Base-by-base conservation (phyloP, 78 protist genomes). In the Blattamonas nauphoetae region DNA sequence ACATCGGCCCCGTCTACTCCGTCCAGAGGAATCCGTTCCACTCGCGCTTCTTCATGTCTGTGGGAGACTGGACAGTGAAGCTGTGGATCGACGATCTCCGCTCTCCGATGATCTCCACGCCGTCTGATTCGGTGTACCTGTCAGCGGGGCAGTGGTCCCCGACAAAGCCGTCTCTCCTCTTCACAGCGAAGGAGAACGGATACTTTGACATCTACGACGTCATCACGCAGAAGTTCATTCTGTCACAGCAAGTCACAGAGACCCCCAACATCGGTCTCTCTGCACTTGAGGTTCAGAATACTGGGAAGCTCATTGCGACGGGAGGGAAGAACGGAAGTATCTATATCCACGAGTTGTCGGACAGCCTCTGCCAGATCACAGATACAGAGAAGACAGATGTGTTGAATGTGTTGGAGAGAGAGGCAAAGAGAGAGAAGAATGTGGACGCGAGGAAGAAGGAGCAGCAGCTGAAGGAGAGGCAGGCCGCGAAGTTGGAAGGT, bases 31-130 rank as follows among this genome's bases (percentile, higher is more conserved):
- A 91, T 88, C 92, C 93, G 45, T 34, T 81, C 87, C 88, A 45
- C 81, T 81, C 90, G 38, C 90, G 92, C 86, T 90, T 86, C 90
- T 94, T 94, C 85, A 6, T 94, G 42, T 78, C 96, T 2, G 89
- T 90, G 43, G 96, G 96, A 32, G 96, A 94, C 88, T 94, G 96
- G 96, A 84, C 92, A 0, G 93, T 11, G 83, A 6, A 79, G 83
- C 43, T 79, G 83, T 79, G 83, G 83, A 21, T 21, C 32, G 89
- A 87, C 4, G 85, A 34, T 34, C 3, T 87, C 6, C 1, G 89
- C 21, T 1, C 55, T 35, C 89, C 89, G 64, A 38, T 88, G 80
- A 64, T 91, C 87, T 79, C 94, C 45, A 89, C 93, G 29, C 32
- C 33, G 77, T 94, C 89, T 89, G 88, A 90, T 84, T 63, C 35